Evolutionary conservation across 768 basidiomycete species (phyloP), one percentile per base, ranked within the genome.

Genomic region (Psilocybe cyanescens): DNA sequence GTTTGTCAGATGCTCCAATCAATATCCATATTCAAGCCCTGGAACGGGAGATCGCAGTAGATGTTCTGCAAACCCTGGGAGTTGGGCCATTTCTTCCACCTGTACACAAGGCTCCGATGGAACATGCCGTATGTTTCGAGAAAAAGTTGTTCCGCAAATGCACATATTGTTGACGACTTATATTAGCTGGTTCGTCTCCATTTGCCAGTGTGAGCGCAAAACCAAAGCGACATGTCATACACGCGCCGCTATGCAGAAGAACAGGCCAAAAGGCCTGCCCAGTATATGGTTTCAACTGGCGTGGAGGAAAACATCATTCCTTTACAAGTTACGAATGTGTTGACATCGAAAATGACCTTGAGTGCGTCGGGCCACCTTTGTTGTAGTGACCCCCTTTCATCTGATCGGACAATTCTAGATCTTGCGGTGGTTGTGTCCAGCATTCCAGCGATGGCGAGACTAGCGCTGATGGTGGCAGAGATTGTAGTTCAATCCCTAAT

Each of bases 401-500:
- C 41, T 50, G 30, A 55, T 49, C 16, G 46, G 16, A 39, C 5
- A 35, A 31, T 46, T 29, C 24, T 54, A 75, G 73, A 59, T 73
- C 74, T 8, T 75, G 74, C 39, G 73, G 74, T 8, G 73, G 71
- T 1, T 75, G 74, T 50, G 65, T 69, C 16, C 55, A 63, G 16
- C 58, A 63, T 12, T 63, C 62, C 12, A 16, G 51, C 37, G 59
- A 64, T 14, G 65, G 71, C 8, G 59, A 65, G 55, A 58, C 50
- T 14, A 68, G 65, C 46, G 58, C 57, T 16, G 73, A 68, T n/a
- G 71, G 71, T 7, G 81, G 80, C 1, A 65, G 78, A 44, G 81
- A 82, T 67, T 83, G 82, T 68, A 79, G 78, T 53, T 68, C 70
- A 8, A 81, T 81, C 61, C 74, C 78, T n/a, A 67, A 77, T 52